Evolutionary conservation across 768 basidiomycete species (phyloP).

Genomic region (Pleurotus djamor): DNA sequence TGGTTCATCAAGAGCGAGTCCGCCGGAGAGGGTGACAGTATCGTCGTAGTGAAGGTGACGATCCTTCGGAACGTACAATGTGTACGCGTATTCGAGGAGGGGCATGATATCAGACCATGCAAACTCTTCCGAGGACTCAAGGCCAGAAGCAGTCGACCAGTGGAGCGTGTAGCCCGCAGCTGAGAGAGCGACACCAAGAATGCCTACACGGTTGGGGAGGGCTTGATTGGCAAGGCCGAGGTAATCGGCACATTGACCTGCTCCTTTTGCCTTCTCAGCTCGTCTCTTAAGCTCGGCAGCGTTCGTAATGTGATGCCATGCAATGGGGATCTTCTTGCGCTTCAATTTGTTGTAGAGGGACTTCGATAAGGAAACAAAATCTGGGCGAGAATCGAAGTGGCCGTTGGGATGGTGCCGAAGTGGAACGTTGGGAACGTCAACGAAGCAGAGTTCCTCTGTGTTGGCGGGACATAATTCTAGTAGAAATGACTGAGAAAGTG

Average conservation of each 20-base stretch:
- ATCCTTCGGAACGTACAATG: neutral
- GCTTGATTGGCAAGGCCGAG: neutral
- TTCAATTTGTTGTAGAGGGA: neutral
- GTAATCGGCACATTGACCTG: conserved; percentile 4
- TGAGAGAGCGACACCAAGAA: neutral
- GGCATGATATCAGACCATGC: neutral
- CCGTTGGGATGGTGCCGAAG: neutral
- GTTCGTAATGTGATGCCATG: conserved; percentile 2
- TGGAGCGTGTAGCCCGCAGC: neutral
- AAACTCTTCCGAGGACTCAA: neutral
- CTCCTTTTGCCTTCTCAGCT: neutral
- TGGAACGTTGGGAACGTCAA: neutral
- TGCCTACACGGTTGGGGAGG: neutral
- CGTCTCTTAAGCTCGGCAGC: neutral
- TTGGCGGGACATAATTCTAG: too few species aligned
- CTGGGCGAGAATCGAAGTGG: neutral
- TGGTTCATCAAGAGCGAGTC: neutral
- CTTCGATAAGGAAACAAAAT: neutral
- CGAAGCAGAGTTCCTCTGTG: too few species aligned
- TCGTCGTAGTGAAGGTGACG: neutral
- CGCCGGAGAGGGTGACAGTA: neutral
- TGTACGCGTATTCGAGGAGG: neutral
- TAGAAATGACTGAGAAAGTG: neutral
- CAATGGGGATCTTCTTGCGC: neutral
- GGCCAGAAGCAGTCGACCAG: neutral